These are phyloP conservation scores for Mycena rebaudengoi DNA, from an alignment of 768 basidiomycete species.

Conservation along the genomic window DNA sequence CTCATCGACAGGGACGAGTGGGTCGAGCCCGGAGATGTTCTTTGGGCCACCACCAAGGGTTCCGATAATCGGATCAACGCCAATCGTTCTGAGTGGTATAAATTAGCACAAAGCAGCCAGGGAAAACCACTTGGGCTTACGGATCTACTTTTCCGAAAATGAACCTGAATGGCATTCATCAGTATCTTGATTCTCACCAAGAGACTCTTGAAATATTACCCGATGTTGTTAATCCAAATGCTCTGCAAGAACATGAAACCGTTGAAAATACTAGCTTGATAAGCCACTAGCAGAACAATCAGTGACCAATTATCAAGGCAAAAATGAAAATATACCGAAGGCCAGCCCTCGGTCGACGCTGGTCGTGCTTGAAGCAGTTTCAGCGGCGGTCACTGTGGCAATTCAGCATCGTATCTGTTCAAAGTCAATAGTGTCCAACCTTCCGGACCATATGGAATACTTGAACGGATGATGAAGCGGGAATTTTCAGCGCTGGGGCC, in stretches of 20 bases:
- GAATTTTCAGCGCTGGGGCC: constrained; percentile 23
- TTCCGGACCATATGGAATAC: constrained; percentile 43
- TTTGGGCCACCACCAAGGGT: constrained; percentile 11
- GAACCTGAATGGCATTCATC: constrained; percentile 11
- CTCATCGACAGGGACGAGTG: too few species aligned
- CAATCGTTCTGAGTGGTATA: constrained; percentile 4
- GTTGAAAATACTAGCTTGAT: constrained; percentile 26
- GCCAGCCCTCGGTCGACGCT: constrained; percentile 26
- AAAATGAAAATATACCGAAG: constrained; percentile 14
- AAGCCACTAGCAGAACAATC: constrained; percentile 19
- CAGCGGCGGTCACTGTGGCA: constrained; percentile 17
- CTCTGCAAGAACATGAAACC: constrained; percentile 28
- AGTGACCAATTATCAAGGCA: neutral
- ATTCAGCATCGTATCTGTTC: too few species aligned
- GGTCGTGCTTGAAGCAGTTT: constrained; percentile 15
- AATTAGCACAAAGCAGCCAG: neutral
- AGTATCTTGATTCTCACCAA: neutral
- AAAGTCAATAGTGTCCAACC: too few species aligned
- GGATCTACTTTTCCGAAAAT: constrained; percentile 24
- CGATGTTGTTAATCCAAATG: constrained; percentile 22
- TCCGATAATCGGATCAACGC: constrained; percentile 29
- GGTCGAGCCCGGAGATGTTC: constrained; percentile 25
- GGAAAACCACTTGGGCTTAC: neutral
- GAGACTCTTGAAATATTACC: neutral
- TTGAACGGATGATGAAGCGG: constrained; percentile 39